Conservation (phyloP, 169 alveolate genomes). For the Plasmodium gaboni region DNA sequence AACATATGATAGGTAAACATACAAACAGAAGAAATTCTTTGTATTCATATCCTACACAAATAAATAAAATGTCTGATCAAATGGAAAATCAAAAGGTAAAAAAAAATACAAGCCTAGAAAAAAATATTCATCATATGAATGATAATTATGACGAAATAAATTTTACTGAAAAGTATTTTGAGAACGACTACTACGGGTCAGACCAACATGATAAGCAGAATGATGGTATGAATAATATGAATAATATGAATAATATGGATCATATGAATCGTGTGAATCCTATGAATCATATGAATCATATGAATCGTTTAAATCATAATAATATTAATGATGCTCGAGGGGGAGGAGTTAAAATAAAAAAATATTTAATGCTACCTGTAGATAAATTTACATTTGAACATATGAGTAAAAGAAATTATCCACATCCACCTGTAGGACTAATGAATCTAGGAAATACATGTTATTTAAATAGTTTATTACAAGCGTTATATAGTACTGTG, state of each 20-base stretch:
- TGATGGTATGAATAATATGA: too few relatives aligned
- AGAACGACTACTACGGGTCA: not conserved
- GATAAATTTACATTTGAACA: constrained; percentile 16
- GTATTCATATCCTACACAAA: too few relatives aligned
- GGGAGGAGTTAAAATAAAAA: not conserved
- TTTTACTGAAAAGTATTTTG: not conserved
- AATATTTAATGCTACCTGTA: constrained; percentile 53
- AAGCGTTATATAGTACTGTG: constrained; percentile 94
- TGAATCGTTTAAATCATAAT: not conserved
- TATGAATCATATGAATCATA: too few relatives aligned
- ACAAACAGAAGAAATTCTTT: too few relatives aligned
- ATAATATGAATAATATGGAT: too few relatives aligned
- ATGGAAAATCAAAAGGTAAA: too few relatives aligned
- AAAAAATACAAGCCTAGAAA: not conserved
- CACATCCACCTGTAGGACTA: constrained; percentile 86
- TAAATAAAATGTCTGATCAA: too few relatives aligned
- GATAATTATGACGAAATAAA: constrained; percentile 4
- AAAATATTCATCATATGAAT: not conserved
- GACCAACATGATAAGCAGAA: too few relatives aligned
- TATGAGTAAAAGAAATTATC: constrained; percentile 34
- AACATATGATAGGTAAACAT: too few relatives aligned
- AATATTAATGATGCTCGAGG: not conserved
- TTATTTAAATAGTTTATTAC: constrained; percentile 95
- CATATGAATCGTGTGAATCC: too few relatives aligned
- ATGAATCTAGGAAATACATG: constrained; percentile 96